A percentile compares a stretch with the other conserved stretches of the same genome.
Conservation (phyloP, 73 alveolate species). For the Tetrahymena malaccensis region DNA sequence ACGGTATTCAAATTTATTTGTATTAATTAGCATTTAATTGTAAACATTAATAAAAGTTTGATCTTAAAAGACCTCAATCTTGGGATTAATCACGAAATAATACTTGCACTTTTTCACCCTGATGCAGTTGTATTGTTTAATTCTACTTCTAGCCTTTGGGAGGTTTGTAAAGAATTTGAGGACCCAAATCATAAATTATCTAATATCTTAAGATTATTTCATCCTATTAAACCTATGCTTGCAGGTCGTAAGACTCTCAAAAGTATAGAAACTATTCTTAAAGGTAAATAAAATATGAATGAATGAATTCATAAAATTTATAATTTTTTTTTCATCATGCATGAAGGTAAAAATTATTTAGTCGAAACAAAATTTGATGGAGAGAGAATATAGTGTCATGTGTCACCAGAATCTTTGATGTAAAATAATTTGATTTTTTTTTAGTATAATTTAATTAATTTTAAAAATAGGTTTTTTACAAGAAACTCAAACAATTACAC, state of each 20-base stretch:
- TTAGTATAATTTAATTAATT: neutral
- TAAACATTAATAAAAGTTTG: slow-evolving; percentile 38
- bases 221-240: slow-evolving; percentile 94
- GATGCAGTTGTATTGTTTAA: slow-evolving; percentile 87
- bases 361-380: slow-evolving; percentile 97
- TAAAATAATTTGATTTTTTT: slow-evolving; percentile 5
- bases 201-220: slow-evolving; percentile 75
- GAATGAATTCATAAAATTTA: too few relatives aligned
- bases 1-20: neutral
- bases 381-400: slow-evolving; percentile 91
- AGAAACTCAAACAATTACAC: slow-evolving; percentile 89
- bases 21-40: too few relatives aligned
- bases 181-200: slow-evolving; percentile 61
- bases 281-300: slow-evolving; percentile 1
- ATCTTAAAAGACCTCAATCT: slow-evolving; percentile 84
- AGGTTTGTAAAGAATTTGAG: slow-evolving; percentile 78
- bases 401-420: slow-evolving; percentile 45
- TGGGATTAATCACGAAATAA: slow-evolving; percentile 79
- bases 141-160: slow-evolving; percentile 73
- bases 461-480: slow-evolving; percentile 66
- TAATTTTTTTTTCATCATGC: neutral
- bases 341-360: slow-evolving; percentile 49
- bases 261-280: slow-evolving; percentile 48
- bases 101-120: slow-evolving; percentile 73
- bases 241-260: slow-evolving; percentile 59